Evolutionary conservation across 1,139 yeast genomes (phyloP), one percentile per base, ranked within the genome.

Genomic region (Saccharomyces hybrid): DNA sequence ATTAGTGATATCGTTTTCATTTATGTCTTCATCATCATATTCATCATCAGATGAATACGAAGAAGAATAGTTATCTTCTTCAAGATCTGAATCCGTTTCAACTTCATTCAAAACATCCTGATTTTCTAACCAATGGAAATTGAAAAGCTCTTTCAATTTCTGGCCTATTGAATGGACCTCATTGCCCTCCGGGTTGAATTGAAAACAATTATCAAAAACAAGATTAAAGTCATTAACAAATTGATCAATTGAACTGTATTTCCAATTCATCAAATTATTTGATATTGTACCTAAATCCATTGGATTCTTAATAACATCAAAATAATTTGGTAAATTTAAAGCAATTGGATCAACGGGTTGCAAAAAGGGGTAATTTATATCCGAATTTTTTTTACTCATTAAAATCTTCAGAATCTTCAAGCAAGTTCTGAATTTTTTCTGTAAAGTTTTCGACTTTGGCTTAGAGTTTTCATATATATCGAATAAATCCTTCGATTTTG

Each of bases 151-250:
- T 70, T 93, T 98, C 57, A 93, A 75, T 62, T 89, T 80, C 67
- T 88, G 96, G 27, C 99, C 99, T 96, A 93, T 88, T 79, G 82
- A 80, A 70, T 91, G 88, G 44, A 93, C 99, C 48, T 95, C 96
- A 9, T 96, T 84, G 8, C 97, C 96, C 65, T 88, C 96, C 1
- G 99, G 98, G 70, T 93, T 93, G 74, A 93, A 93, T 28, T 79
- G 78, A 71, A 88, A 93, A 73, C 98, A 93, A 73, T 93, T 93
- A 58, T 80, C 76, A 74, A 93, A 90, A 60, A 93, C 88, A 56
- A 90, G 78, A 55, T 88, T 79, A 25, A 91, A 81, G 68, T 93
- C 99, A 46, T 73, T 74, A 66, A 86, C 96, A 68, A 93, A 90
- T 58, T 88, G 91, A 57, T 87, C 96, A 11, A 91, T 95, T 58